Base-by-base conservation (phyloP, 345 rosid genomes). In the Garcia nutans region DNA sequence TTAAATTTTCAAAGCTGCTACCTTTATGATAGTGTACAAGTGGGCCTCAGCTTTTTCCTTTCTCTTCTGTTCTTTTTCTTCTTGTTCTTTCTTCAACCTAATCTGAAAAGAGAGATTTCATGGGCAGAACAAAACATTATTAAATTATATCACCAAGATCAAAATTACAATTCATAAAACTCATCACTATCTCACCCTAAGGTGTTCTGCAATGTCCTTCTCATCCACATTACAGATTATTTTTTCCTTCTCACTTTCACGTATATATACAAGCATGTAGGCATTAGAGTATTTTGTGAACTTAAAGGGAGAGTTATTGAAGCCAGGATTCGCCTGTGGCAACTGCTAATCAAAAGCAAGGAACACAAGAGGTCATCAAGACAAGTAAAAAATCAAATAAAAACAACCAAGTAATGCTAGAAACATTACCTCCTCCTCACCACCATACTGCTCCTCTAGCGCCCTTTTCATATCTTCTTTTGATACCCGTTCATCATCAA, bases 251-350 rank as follows among this genome's bases (percentile, higher is more conserved):
- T 93, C 99, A 77, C 90, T 93, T 74, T 96, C 98, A 71, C 99
- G 97, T 72, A 96, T 90, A 76, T 96, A 96, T 72, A 96, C 99
- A 85, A 96, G 95, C 99, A 96, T 96, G 84, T 96, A 96, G n/a
- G 99, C 99, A 86, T 96, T 96, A 56, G 98, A 93, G 76, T 92
- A 88, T 75, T 96, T 93, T 54, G 98, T 92, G 84, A 91, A 93
- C 79, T 96, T 92, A 73, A 93, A 92, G 63, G 95, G 95, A 68
- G 92, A 85, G 83, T 89, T 93, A 84, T 93, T 93, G 86, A 96
- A 96, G 76, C 98, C 99, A 65, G 97, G 97, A 84, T 92, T 96
- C 54, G 90, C 86, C 79, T 90, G 97, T 5, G 92, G 97, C 65
- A 96, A 82, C 97, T 96, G 93, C 76, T 76, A 78, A 37, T 85